Conservation (phyloP, 2,329 filamentous ascomycete species). For the Colletotrichum cordylinicola region DNA sequence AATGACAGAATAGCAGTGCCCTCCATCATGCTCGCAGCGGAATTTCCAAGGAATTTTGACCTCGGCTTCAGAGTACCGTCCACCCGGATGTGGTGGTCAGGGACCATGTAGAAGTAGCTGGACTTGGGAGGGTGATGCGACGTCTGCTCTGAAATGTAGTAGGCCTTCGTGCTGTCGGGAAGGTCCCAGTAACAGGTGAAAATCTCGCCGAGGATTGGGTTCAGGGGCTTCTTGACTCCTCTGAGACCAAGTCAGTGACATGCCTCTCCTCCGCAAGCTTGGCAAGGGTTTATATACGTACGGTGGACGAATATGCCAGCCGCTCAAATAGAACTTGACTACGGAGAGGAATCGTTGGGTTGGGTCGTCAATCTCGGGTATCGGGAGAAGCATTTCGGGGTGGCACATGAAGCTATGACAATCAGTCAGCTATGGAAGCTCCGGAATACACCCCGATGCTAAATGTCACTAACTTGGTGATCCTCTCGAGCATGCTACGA, state of each 20-base stretch:
- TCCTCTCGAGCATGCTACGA: slow-evolving; percentile 96
- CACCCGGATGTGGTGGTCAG: slow-evolving; percentile 91
- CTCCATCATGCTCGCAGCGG: slow-evolving; percentile 97
- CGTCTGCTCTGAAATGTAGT: slow-evolving; percentile 97
- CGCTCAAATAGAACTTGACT: slow-evolving; percentile 97
- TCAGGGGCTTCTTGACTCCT: slow-evolving; percentile 97
- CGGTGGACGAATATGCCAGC: slow-evolving; percentile 98
- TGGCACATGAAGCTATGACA: slow-evolving; percentile 93
- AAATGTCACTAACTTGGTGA: slow-evolving; percentile 80
- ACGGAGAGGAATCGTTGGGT: slow-evolving; percentile 90
- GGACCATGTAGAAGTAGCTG: slow-evolving; percentile 98
- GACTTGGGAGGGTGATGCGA: slow-evolving; percentile 98
- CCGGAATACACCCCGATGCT: background rate
- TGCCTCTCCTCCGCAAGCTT: background rate
- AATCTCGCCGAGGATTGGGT: slow-evolving; percentile 93
- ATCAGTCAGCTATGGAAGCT: background rate
- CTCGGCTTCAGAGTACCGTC: slow-evolving; percentile 94
- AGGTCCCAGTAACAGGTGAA: slow-evolving; percentile 98
- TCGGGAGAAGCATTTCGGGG: slow-evolving; percentile 90
- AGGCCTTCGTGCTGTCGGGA: slow-evolving; percentile 81
- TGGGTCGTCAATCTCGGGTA: slow-evolving; percentile 87
- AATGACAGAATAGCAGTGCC: slow-evolving; percentile 88
- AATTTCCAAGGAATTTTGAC: slow-evolving; percentile 96
- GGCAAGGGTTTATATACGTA: slow-evolving; percentile 51
- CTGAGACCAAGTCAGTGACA: slow-evolving; percentile 49